Conservation (phyloP, 352 stramenopile species). For the Phytophthora pseudosyringae region DNA sequence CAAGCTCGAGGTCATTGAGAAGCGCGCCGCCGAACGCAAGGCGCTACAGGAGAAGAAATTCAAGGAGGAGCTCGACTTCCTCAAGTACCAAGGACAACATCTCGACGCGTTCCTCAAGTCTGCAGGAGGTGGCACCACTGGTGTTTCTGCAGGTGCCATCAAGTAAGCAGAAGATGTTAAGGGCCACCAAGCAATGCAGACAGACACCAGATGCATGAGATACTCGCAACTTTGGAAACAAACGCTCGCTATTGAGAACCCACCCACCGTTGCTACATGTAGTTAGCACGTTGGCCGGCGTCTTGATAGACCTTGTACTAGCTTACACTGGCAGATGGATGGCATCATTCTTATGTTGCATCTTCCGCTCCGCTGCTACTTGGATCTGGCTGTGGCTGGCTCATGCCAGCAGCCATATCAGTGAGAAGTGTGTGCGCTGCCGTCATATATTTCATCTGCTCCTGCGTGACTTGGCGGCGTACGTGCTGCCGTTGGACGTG, state of each 20-base stretch:
- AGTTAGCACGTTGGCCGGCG: too few species aligned
- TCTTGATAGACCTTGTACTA: slow-evolving; percentile 1
- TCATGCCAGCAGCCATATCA: slow-evolving; percentile 41
- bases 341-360: background rate
- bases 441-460: slow-evolving; percentile 74
- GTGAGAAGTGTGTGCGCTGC: slow-evolving; percentile 67
- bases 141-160: slow-evolving; percentile 13
- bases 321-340: background rate
- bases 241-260: slow-evolving; percentile 3
- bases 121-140: slow-evolving; percentile 58
- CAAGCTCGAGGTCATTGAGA: slow-evolving; percentile 94
- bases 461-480: slow-evolving; percentile 55
- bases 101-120: slow-evolving; percentile 95
- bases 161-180: slow-evolving; percentile 19
- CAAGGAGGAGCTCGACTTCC: slow-evolving; percentile 95
- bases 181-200: slow-evolving; percentile 1
- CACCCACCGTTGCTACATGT: background rate
- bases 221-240: slow-evolving; percentile 2
- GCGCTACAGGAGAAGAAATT: slow-evolving; percentile 93
- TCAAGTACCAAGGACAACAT: slow-evolving; percentile 96
- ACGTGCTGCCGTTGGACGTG: slow-evolving; percentile 76
- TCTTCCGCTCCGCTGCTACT: slow-evolving; percentile 8
- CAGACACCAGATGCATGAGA: too few species aligned
- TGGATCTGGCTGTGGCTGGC: slow-evolving; percentile 10
- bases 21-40: slow-evolving; percentile 87